These are phyloP conservation scores for Hirschioporus abietinus DNA, from an alignment of 768 basidiomycete genomes.

Conservation along the genomic window DNA sequence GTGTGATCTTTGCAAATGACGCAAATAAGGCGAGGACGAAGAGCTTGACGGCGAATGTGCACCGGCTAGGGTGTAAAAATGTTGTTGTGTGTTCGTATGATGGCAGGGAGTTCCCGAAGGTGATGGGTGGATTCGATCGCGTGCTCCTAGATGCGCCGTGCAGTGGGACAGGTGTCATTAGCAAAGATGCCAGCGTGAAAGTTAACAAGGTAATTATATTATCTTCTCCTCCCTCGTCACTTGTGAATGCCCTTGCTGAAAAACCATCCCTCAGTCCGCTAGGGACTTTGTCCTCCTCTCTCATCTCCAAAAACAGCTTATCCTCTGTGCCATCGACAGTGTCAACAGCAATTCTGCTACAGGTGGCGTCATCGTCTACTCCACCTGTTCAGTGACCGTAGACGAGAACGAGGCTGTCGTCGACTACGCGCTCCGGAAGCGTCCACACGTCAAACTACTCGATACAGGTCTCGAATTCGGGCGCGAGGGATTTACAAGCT, in stretches of 20 bases:
- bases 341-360: slow-evolving; percentile 84
- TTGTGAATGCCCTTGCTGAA: slow-evolving; percentile 4
- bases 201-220: slow-evolving; percentile 79
- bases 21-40: slow-evolving; percentile 92
- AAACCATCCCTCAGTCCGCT: slow-evolving; percentile 54
- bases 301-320: slow-evolving; percentile 96
- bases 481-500: slow-evolving; percentile 83
- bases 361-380: slow-evolving; percentile 94
- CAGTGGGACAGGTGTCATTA: slow-evolving; percentile 96
- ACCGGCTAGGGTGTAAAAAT: slow-evolving; percentile 96
- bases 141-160: slow-evolving; percentile 96
- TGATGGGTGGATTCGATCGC: slow-evolving; percentile 98
- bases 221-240: neutral
- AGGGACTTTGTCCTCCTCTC: slow-evolving; percentile 95
- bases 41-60: slow-evolving; percentile 93
- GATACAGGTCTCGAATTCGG: slow-evolving; percentile 93
- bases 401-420: slow-evolving; percentile 99
- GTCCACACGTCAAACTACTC: slow-evolving; percentile 88
- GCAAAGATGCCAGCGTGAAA: slow-evolving; percentile 96
- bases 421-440: slow-evolving; percentile 92
- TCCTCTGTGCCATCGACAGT: slow-evolving; percentile 97
- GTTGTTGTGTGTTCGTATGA: slow-evolving; percentile 97
- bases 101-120: slow-evolving; percentile 95
- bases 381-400: slow-evolving; percentile 96
- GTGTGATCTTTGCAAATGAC: slow-evolving; percentile 97